These are phyloP conservation scores for Calocera viscosa DNA, from an alignment of 768 basidiomycete species.

Conservation along the genomic window DNA sequence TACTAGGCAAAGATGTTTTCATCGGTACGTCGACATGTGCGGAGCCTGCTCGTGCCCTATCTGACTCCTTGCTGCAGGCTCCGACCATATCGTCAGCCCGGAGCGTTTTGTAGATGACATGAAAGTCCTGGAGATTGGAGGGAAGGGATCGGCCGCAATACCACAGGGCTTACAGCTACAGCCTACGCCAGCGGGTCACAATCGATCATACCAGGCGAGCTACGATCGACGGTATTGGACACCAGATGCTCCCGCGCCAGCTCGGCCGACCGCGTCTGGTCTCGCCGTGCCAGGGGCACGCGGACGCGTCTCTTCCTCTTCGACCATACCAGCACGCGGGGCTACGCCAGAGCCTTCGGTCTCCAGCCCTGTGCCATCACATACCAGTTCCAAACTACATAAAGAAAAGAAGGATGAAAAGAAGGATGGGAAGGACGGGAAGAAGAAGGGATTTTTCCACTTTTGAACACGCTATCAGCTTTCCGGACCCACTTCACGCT, in stretches of 20 bases:
- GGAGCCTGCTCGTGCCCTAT: not conserved
- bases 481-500: not conserved
- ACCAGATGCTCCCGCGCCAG: not conserved
- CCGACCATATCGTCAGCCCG: conserved; percentile 77
- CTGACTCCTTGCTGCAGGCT: conserved; percentile 46
- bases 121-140: conserved; percentile 74
- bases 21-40: conserved; percentile 53
- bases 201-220: not conserved
- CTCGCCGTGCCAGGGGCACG: not conserved
- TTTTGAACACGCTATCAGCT: not conserved
- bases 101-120: conserved; percentile 76
- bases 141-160: conserved; percentile 59
- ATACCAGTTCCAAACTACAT: not conserved
- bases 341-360: not conserved
- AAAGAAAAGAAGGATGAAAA: conserved; percentile 3
- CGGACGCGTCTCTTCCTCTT: not conserved
- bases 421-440: conserved; percentile 8
- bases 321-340: not conserved
- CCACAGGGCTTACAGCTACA: conserved; percentile 22
- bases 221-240: not conserved
- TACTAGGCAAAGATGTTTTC: conserved; percentile 75
- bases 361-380: not conserved
- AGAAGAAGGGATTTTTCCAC: conserved; percentile 13
- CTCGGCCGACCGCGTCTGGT: not conserved
- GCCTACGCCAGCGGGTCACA: conserved; percentile 6